Base-by-base conservation (phyloP, 2,329 filamentous ascomycete genomes). In the Cryphonectria nitschkei region DNA sequence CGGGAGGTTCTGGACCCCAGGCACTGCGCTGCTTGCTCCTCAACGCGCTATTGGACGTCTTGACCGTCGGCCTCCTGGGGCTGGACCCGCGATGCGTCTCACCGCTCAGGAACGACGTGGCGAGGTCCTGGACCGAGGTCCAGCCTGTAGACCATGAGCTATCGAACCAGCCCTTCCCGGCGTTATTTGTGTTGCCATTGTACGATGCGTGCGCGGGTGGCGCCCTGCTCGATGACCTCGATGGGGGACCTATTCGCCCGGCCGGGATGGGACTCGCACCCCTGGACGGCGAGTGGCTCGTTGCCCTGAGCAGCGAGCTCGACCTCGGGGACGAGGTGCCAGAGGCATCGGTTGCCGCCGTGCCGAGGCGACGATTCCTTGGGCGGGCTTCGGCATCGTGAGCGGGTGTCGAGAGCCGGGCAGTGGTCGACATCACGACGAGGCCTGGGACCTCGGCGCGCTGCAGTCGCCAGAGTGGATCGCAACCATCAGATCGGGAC, bases 51-150 rank as follows among this genome's bases (percentile, higher is more conserved):
- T 76, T 75, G 19, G 78, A 71, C 26, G 75, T 73, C 72, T 79
- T 78, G 74, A 78, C 79, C 73, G 77, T 76, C 19, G 78, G 76
- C 65, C 76, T 78, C 68, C 76, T 74, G 37, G 78, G 66, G 70
- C 78, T 77, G 62, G 75, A 76, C 26, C 76, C 76, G 60, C 74
- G 76, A 32, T 75, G 77, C 39, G 76, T 76, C 14, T 81, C 79
- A 37, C 72, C 74, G 8, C 76, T 75, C 16, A 85, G 74, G 13
- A 85, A 73, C 4, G 84, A 85, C 2, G 85, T 82, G 7, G 87
- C 86, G 67, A 89, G 82, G 52, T 84, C 86, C 70, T 87, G 85
- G 2, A 89, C 83, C 6, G 86, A 87, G 3, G 84, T 81, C 87
- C 87, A 89, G 75, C 83, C 85, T 43, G 86, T 83, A 1, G 83